These are phyloP conservation scores for Chlamydomonas sp. DNA, from an alignment of 139 green algal genomes.

Conservation along the genomic window DNA sequence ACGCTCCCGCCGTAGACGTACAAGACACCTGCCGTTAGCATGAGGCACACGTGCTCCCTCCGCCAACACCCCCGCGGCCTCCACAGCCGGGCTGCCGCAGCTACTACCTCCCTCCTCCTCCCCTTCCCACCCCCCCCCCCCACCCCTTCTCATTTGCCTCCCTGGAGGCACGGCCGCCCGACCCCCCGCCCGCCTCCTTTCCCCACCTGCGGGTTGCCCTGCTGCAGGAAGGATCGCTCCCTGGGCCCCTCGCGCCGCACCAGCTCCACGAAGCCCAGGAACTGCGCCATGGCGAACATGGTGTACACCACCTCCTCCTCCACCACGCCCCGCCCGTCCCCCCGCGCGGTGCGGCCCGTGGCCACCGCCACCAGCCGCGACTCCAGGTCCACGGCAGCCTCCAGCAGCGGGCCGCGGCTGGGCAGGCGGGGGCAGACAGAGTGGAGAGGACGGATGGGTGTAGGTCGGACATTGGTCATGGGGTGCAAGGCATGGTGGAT, in stretches of 20 bases:
- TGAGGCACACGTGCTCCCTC: too few relatives aligned
- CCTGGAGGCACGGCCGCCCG: too few relatives aligned
- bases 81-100: not conserved
- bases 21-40: too few relatives aligned
- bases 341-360: conserved; percentile 33
- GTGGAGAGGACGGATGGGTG: too few relatives aligned
- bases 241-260: conserved; percentile 72
- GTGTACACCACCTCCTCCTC: conserved; percentile 35
- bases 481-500: not conserved
- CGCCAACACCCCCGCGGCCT: too few relatives aligned
- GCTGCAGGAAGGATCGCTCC: conserved; percentile 66
- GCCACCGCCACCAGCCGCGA: conserved; percentile 72
- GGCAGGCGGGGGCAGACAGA: not conserved
- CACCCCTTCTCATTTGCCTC: too few relatives aligned
- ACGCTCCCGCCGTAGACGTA: too few relatives aligned
- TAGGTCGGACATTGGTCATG: too few relatives aligned
- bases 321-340: conserved; percentile 13
- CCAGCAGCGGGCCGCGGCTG: conserved; percentile 70
- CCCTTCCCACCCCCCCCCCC: not conserved
- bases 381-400: conserved; percentile 76
- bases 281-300: conserved; percentile 51
- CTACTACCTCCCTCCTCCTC: not conserved
- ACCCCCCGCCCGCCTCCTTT: not conserved
- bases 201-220: conserved; percentile 45
- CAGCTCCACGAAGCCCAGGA: conserved; percentile 79